These are phyloP conservation scores for Eimeria sp. DNA, from an alignment of 169 alveolate species.

Conservation along the genomic window DNA sequence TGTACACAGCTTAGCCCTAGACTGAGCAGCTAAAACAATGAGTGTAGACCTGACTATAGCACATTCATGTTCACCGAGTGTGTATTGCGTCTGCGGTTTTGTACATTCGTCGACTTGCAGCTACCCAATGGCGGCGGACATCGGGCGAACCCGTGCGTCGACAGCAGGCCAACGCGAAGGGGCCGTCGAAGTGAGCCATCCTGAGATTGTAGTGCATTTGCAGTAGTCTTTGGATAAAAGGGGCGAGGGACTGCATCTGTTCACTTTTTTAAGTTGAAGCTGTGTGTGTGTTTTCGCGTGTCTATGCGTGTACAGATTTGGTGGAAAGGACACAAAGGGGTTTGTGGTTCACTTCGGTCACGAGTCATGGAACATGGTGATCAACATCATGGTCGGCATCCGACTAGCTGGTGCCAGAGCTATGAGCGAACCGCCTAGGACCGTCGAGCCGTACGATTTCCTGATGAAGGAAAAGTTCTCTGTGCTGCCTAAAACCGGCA, in stretches of 20 bases:
- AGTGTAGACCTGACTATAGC: not conserved
- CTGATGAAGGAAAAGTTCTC: conserved; percentile 86
- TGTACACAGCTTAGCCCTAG: not conserved
- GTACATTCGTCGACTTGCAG: conserved; percentile 1
- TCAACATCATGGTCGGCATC: conserved; percentile 85
- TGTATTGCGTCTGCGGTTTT: not conserved
- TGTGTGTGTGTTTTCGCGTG: not conserved
- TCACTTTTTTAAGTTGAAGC: not conserved
- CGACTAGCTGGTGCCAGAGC: conserved; percentile 84
- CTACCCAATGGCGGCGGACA: conserved; percentile 56
- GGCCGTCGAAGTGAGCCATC: conserved; percentile 29
- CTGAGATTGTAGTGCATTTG: not conserved
- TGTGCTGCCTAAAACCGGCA: conserved; percentile 82
- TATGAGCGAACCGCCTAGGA: conserved; percentile 79
- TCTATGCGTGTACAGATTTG: not conserved
- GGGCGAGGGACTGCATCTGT: not conserved
- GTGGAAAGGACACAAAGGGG: conserved; percentile 81
- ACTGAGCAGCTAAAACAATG: not conserved
- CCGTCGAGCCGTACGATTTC: conserved; percentile 84
- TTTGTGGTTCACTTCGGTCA: conserved; percentile 88
- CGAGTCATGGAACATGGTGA: conserved; percentile 86
- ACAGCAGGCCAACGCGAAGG: conserved; percentile 8
- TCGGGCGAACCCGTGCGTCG: not conserved
- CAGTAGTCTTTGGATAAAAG: not conserved
- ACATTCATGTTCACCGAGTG: not conserved